A percentile compares a stretch with the other conserved stretches of the same genome.
Conservation (phyloP, 305 asterid genomes). For the Andrographis paniculata region DNA sequence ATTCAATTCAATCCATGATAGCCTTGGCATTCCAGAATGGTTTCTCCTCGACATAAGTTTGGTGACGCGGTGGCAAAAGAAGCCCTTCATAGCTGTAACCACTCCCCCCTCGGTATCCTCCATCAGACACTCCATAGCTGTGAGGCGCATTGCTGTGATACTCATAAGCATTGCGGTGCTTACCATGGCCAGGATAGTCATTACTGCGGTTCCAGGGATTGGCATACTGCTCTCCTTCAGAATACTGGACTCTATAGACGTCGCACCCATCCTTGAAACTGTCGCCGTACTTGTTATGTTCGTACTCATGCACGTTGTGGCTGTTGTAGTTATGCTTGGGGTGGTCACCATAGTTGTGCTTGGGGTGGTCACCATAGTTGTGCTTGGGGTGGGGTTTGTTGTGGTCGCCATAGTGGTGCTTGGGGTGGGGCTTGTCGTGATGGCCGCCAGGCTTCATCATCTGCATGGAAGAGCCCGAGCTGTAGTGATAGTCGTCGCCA, state of each 20-base stretch:
- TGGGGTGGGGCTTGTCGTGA: not conserved
- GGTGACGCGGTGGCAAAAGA: too few relatives aligned
- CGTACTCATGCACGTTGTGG: not conserved
- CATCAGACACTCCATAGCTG: not conserved
- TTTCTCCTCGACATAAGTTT: too few relatives aligned
- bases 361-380: not conserved
- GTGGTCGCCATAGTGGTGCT: too few relatives aligned
- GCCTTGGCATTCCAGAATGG: slow-evolving; percentile 18
- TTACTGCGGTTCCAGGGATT: not conserved
- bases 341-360: not conserved
- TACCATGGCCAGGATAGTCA: slow-evolving; percentile 5
- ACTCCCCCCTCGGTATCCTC: not conserved
- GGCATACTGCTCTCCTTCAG: not conserved
- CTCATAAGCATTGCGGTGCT: not conserved
- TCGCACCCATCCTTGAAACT: not conserved
- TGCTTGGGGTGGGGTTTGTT: not conserved
- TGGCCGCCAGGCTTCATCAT: not conserved
- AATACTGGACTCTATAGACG: not conserved
- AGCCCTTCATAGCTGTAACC: too few relatives aligned
- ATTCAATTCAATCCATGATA: not conserved
- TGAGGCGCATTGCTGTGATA: not conserved
- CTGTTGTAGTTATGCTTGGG: not conserved
- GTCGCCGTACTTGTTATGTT: not conserved
- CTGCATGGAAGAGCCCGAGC: not conserved
- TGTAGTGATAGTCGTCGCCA: not conserved